phyloP scores from a whole-genome alignment of 2,329 filamentous ascomycete species.

The Fusarium bactridioides region DNA sequence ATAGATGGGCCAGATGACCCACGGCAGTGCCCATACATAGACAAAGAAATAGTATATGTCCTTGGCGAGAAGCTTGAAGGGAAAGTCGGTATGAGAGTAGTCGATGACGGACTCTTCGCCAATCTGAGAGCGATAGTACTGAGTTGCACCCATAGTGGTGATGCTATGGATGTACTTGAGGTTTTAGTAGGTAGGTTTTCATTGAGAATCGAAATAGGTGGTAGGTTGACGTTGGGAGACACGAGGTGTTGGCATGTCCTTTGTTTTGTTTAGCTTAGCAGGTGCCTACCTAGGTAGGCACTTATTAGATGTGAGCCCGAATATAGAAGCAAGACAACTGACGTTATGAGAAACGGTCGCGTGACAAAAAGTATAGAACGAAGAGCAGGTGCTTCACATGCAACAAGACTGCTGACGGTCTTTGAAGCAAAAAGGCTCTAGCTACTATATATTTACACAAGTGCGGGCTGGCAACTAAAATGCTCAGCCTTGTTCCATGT shows the following conservation, averaged over 20 bases:
- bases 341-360: neutral
- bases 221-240: neutral
- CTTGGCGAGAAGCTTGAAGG: slow-evolving; percentile 58
- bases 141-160: slow-evolving; percentile 48
- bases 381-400: neutral
- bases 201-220: neutral
- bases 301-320: neutral
- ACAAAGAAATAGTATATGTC: slow-evolving; percentile 65
- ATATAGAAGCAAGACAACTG: slow-evolving; percentile 1
- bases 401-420: slow-evolving; percentile 2
- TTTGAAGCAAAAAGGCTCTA: neutral
- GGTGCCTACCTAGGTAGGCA: neutral
- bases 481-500: slow-evolving; percentile 17
- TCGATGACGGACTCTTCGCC: slow-evolving; percentile 65
- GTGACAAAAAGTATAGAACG: neutral
- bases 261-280: neutral
- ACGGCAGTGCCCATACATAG: slow-evolving; percentile 65
- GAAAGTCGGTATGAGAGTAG: slow-evolving; percentile 67
- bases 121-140: slow-evolving; percentile 67
- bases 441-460: neutral
- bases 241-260: neutral
- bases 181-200: neutral
- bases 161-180: neutral
- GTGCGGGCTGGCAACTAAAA: neutral
- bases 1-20: slow-evolving; percentile 65